Evolutionary conservation across 140 eudicot species (phyloP), one percentile per base, ranked within the genome.

Genomic region (Erigeron philadelphicus): DNA sequence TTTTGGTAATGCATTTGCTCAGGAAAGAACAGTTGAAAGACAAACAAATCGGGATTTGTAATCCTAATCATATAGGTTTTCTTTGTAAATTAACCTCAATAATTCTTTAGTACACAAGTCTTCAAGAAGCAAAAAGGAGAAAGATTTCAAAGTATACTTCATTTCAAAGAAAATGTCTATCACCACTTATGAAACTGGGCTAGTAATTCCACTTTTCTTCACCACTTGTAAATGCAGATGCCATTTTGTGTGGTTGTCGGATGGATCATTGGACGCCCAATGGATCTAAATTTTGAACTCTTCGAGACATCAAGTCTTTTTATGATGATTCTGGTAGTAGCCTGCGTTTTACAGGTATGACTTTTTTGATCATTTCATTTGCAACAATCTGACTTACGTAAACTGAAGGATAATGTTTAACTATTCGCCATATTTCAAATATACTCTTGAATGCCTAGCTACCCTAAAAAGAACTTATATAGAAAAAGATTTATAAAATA

Each of bases 191-290:
- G 61, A 45, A 45, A 45, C 12, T 5, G 12, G 3, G 12, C 50
- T 31, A 31, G 50, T 45, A 45, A 16, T 55, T 19, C 7, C 55
- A 43, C 23, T 19, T 44, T 59, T 11, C 8, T 11, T 21, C 35
- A 64, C 55, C 65, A 11, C 43, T 42, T 57, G 73, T 66, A 42
- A 42, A 11, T 73, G 74, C 82, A 88, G 94, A 86, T 86, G 68
- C 96, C 96, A 0, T 78, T 86, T 65, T 86, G 90, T 38, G 96
- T 88, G 76, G 81, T 88, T 13, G 77, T 82, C 42, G 95, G 96
- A 15, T 88, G 94, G 96, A 66, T 84, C 41, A 84, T 82, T 61
- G 96, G 86, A 44, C 59, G 70, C 9, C 90, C 94, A 0, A 76
- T 88, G 88, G 94, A 88, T 71, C 73, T 88, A 56, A 79, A 88